These are phyloP conservation scores for Colletotrichum melonis DNA, from an alignment of 2,329 filamentous ascomycete genomes.

Conservation along the genomic window DNA sequence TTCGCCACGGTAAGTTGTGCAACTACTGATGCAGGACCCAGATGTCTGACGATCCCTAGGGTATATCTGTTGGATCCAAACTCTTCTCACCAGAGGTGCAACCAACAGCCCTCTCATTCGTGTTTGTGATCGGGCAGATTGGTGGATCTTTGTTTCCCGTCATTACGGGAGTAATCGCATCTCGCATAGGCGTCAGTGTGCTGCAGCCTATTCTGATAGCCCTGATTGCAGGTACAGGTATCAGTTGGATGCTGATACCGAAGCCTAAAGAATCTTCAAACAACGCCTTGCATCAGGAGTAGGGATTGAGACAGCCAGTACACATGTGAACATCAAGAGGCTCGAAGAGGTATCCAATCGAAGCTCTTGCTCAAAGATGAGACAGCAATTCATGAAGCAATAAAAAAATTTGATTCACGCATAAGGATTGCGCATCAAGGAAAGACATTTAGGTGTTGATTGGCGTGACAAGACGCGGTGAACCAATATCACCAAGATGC, in stretches of 20 bases:
- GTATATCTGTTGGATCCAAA: slow-evolving; percentile 64
- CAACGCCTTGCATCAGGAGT: slow-evolving; percentile 48
- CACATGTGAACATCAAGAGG: not conserved
- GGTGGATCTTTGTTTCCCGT: slow-evolving; percentile 67
- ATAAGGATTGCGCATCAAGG: too few species aligned
- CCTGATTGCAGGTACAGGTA: slow-evolving; percentile 56
- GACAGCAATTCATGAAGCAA: not conserved
- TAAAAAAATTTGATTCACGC: too few species aligned
- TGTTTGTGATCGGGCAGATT: slow-evolving; percentile 68
- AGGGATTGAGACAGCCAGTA: not conserved
- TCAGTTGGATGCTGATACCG: slow-evolving; percentile 59
- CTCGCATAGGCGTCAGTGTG: slow-evolving; percentile 55
- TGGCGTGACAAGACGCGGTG: too few species aligned
- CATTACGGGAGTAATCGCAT: slow-evolving; percentile 63
- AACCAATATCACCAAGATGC: too few species aligned
- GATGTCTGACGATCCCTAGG: slow-evolving; percentile 45
- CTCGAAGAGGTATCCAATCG: not conserved
- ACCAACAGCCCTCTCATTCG: slow-evolving; percentile 54
- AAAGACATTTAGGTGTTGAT: too few species aligned
- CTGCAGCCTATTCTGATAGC: slow-evolving; percentile 64
- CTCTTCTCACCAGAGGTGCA: slow-evolving; percentile 55
- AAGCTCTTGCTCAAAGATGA: not conserved
- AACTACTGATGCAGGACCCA: not conserved
- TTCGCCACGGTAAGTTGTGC: slow-evolving; percentile 62
- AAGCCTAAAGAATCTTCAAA: slow-evolving; percentile 47